Evolutionary conservation across 345 rosid genomes (phyloP).

Genomic region (Murraya koenigii): DNA sequence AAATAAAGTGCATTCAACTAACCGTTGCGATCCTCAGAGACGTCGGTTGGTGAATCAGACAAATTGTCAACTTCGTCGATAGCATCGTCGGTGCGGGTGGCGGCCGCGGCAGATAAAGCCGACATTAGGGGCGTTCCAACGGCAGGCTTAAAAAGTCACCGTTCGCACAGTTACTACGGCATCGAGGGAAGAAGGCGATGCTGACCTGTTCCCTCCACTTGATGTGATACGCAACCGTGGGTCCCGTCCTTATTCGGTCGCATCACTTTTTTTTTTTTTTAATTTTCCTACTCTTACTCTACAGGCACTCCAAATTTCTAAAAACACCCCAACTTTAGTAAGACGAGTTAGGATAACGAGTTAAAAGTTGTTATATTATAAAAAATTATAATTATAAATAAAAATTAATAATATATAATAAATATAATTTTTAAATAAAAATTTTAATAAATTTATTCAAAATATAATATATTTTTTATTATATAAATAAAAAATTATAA

Average conservation of each 20-base stretch:
- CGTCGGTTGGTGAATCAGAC: constrained; percentile 5
- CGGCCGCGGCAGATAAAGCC: constrained; percentile 13
- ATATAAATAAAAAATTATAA: no score
- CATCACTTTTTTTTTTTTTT: no score
- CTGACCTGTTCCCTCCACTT: neutral
- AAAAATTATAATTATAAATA: no score
- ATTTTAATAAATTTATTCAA: no score
- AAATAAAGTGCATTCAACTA: neutral
- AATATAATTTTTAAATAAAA: no score
- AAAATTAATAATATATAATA: no score
- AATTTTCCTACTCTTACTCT: neutral
- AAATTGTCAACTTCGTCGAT: constrained; percentile 2
- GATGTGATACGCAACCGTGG: neutral
- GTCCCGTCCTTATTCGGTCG: neutral
- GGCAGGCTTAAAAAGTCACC: neutral
- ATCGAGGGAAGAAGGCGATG: neutral
- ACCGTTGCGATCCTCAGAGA: neutral
- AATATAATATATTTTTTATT: no score
- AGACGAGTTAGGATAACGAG: no score
- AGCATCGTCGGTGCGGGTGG: neutral
- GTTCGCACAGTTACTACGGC: neutral
- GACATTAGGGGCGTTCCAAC: constrained; percentile 20
- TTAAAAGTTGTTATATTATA: no score
- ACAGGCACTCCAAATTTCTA: no score
- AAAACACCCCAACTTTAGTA: no score